Base-by-base conservation (phyloP, 192 early-diverging fungal species). In the Martensiomyces pterosporus region DNA sequence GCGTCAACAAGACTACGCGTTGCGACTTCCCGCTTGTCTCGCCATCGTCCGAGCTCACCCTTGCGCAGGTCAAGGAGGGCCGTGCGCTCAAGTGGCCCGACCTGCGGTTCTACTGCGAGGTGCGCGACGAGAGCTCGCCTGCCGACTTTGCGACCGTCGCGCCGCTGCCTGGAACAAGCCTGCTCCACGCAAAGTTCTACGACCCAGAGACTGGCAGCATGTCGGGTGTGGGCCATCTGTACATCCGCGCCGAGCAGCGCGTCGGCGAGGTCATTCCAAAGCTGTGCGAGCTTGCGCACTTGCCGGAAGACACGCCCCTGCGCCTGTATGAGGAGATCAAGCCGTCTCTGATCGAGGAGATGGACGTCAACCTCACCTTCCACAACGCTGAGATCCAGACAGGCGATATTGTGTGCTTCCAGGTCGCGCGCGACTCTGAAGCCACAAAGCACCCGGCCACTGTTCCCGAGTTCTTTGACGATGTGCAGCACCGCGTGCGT, bases 381-480 rank as follows among this genome's bases (percentile, higher is more conserved):
- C 38, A 40, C 2, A 41, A 65, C 23, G 83, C 87, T 12, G 96
- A 99, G 60, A 82, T 99, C 39, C 85, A 90, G 60, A 86, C 87
- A 45, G 96, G 96, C 24, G 96, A 99, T 58, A 97, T 99, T 45
- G 80, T 99, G 45, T 85, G 80, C 52, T 84, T 87, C 64, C 91
- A 95, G 66, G 66, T 64, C 19, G 29, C 43, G 18, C 10, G 16
- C 0, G 42, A 8, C 10, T 43, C 38, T 1, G 38, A 39, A 25
- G 45, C 43, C 35, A 32, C 40, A 8, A 17, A 15, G 22, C 3
- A 19, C 29, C 40, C 33, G 41, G 26, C 66, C 59, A 77, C 60
- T 10, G 82, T 89, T 9, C 60, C 84, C 13, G 62, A 79, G 18
- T 93, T 85, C 76, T 94, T 90, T 77, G 86, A 94, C 35, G 77